Conservation (phyloP, 306 rosid species). For the Rosa lucieae region DNA sequence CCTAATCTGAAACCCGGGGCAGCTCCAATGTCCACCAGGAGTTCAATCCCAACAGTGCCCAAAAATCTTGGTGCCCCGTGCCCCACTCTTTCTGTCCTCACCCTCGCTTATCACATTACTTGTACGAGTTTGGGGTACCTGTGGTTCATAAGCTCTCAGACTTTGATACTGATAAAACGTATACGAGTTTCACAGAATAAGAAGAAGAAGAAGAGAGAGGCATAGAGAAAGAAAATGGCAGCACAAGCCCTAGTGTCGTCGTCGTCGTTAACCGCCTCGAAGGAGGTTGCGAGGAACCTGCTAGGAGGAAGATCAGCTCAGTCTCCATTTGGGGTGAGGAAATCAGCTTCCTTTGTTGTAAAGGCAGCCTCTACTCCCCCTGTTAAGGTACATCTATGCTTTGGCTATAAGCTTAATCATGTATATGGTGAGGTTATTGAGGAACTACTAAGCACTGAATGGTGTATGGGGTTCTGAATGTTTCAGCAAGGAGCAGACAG, state of each 20-base stretch:
- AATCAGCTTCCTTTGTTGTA: conserved; percentile 63
- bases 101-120: conserved; percentile 13
- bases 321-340: conserved; percentile 46
- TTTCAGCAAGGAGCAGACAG: conserved; percentile 89
- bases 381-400: conserved; percentile 56
- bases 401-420: not conserved
- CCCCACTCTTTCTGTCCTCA: conserved; percentile 28
- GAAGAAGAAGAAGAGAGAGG: not conserved
- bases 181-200: not conserved
- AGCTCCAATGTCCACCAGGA: conserved; percentile 43
- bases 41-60: conserved; percentile 26
- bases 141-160: conserved; percentile 3
- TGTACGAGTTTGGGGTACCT: not conserved
- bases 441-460: not conserved
- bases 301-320: conserved; percentile 54
- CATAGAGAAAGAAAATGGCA: conserved; percentile 46
- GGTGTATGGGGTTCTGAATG: not conserved
- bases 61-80: conserved; percentile 35
- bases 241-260: conserved; percentile 81
- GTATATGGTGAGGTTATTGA: not conserved
- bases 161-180: not conserved
- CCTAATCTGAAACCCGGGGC: conserved; percentile 51
- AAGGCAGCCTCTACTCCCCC: conserved; percentile 82
- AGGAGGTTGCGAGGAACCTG: conserved; percentile 57
- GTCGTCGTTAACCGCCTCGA: conserved; percentile 73